Evolutionary conservation across 805 yeast genomes (phyloP).

Genomic region (Saccharomycopsis sp.): DNA sequence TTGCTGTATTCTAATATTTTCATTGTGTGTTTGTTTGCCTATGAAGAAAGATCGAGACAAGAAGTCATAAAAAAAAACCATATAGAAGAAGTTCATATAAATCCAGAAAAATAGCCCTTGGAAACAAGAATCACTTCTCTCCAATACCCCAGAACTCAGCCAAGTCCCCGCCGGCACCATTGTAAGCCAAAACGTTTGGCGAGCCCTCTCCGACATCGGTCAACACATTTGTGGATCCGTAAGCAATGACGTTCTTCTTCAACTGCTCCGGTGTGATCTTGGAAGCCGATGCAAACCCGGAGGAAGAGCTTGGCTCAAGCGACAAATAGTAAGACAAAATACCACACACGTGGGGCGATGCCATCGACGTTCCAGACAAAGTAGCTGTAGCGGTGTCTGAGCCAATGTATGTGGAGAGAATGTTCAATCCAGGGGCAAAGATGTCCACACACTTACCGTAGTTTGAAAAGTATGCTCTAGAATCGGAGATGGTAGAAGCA

Average conservation of each 20-base stretch:
- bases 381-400: slow-evolving; percentile 70
- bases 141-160: slow-evolving; percentile 56
- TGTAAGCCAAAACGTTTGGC: slow-evolving; percentile 70
- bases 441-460: slow-evolving; percentile 94
- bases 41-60: not conserved
- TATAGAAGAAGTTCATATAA: not conserved
- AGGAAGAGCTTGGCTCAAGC: slow-evolving; percentile 68
- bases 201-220: slow-evolving; percentile 64
- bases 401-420: slow-evolving; percentile 79
- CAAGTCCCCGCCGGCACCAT: slow-evolving; percentile 74
- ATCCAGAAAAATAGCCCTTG: not conserved
- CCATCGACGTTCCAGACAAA: slow-evolving; percentile 96
- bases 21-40: not conserved
- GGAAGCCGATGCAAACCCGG: slow-evolving; percentile 42
- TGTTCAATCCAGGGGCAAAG: slow-evolving; percentile 92
- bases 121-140: no score
- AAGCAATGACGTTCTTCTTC: slow-evolving; percentile 68
- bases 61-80: not conserved
- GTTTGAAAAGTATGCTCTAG: slow-evolving; percentile 93
- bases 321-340: slow-evolving; percentile 83
- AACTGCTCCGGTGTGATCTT: slow-evolving; percentile 64
- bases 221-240: slow-evolving; percentile 54
- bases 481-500: slow-evolving; percentile 83
- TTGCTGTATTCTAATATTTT: not conserved
- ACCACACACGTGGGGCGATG: slow-evolving; percentile 94